Evolutionary conservation across 2,329 filamentous ascomycete genomes (phyloP), one percentile per base, ranked within the genome.

Genomic region (Epichloe sp.): DNA sequence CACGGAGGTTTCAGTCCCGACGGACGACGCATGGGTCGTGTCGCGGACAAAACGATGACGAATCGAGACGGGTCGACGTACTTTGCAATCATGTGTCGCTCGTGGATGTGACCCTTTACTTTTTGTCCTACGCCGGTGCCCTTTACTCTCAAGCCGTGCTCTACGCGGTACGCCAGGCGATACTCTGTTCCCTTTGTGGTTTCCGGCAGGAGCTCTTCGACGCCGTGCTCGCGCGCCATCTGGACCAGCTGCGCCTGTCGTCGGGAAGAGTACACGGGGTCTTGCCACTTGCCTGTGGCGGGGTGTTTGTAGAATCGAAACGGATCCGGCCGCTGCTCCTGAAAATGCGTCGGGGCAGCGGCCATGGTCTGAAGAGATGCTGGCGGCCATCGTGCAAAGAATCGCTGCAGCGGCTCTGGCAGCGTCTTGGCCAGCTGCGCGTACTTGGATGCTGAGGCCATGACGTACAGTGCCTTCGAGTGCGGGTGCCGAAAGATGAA

Each of bases 61-160:
- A 21, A 19, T 23, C 19, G 17, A 2, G 35, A 3, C 12, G 17
- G 35, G 12, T 19, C 5, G 50, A 75, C 80, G 56, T 80, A 81
- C 75, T 83, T 82, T 55, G 78, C 75, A 71, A 86, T 83, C 73
- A 96, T 74, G 62, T 85, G 85, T 65, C 93, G 81, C 76, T 98
- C 93, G 81, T 90, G 87, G 60, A 82, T 77, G 70, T 96, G 91
- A 68, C 93, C 93, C 84, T 97, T 98, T 67, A 96, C 91, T 69
- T 78, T 83, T 71, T 96, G 83, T 52, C 89, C 91, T 58, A 88
- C 82, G 75, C 93, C 91, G 1, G 91, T 97, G 60, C 91, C 91
- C 79, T 90, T 91, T 53, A 96, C 86, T 55, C 83, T 77, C 67
- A 95, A 66, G 47, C 90, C 91, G 57, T 84, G 77, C 73, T 94